These are phyloP conservation scores for Hirsutella minnesotensis DNA, from an alignment of 2,329 filamentous ascomycete genomes.

Conservation along the genomic window DNA sequence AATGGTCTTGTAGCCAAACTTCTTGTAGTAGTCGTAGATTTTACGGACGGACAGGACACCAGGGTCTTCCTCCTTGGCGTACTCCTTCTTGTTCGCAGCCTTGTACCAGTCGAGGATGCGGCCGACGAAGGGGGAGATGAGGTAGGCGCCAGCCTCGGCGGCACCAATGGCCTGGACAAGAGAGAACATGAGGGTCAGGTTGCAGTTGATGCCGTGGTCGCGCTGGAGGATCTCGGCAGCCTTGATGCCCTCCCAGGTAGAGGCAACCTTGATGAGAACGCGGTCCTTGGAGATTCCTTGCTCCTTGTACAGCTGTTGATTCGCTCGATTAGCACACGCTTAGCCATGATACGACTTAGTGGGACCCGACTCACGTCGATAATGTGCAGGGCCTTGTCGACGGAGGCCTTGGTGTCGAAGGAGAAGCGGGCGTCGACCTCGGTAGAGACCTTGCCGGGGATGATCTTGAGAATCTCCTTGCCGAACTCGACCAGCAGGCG, in stretches of 20 bases:
- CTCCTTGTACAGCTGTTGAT: constrained; percentile 90
- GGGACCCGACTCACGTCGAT: constrained; percentile 67
- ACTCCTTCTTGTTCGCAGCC: constrained; percentile 88
- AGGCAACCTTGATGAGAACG: constrained; percentile 96
- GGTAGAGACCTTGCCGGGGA: constrained; percentile 96
- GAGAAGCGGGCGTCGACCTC: constrained; percentile 96
- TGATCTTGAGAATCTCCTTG: constrained; percentile 91
- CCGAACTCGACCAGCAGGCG: constrained; percentile 94
- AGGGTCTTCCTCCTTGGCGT: constrained; percentile 79
- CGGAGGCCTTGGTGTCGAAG: constrained; percentile 84
- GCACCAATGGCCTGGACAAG: constrained; percentile 86
- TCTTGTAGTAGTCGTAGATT: constrained; percentile 99
- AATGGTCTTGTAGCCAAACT: constrained; percentile 96
- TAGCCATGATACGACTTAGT: no score
- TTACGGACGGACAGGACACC: constrained; percentile 85
- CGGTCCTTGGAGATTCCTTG: constrained; percentile 88
- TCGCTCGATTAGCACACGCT: no score
- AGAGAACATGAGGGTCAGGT: constrained; percentile 99
- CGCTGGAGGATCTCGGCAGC: constrained; percentile 93
- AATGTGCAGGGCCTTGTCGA: constrained; percentile 93
- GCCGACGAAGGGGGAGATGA: constrained; percentile 98
- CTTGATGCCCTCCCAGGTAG: constrained; percentile 99
- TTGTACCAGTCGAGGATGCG: constrained; percentile 99
- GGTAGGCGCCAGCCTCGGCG: constrained; percentile 88
- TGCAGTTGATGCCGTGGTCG: constrained; percentile 94